phyloP scores from a whole-genome alignment of 345 rosid genomes.

The Carallia pectinifolia region DNA sequence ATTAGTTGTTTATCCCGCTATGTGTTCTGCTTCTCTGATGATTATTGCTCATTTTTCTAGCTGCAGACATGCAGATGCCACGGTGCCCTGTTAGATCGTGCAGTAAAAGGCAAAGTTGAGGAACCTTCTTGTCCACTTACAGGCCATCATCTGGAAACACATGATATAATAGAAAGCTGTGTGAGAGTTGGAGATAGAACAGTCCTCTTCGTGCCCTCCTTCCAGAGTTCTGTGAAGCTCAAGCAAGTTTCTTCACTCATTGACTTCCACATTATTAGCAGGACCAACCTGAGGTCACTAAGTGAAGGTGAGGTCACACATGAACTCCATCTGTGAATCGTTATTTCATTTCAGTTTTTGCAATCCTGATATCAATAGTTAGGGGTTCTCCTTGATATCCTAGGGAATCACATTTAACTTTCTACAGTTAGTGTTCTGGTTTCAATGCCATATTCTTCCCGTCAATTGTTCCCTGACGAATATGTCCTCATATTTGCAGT shows the following conservation, averaged over 20 bases:
- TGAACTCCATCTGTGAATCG: not conserved
- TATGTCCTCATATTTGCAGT: not conserved
- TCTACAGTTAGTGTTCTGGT: not conserved
- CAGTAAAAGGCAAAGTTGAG: slow-evolving; percentile 27
- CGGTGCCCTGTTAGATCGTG: slow-evolving; percentile 42
- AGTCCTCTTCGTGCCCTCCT: slow-evolving; percentile 57
- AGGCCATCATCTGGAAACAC: slow-evolving; percentile 38
- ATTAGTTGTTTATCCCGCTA: slow-evolving; percentile 16
- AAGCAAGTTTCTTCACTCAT: slow-evolving; percentile 50
- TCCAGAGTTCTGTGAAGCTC: slow-evolving; percentile 40
- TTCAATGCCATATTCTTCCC: not conserved
- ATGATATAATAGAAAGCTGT: slow-evolving; percentile 55
- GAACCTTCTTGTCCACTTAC: slow-evolving; percentile 53
- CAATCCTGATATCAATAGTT: not conserved
- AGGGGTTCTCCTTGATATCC: not conserved
- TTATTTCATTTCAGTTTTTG: slow-evolving; percentile 11
- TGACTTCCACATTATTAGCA: slow-evolving; percentile 58
- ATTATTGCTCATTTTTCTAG: slow-evolving; percentile 10
- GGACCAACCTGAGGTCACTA: slow-evolving; percentile 63
- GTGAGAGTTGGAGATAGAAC: slow-evolving; percentile 64
- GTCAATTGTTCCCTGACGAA: not conserved
- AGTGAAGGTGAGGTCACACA: slow-evolving; percentile 61
- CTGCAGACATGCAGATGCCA: slow-evolving; percentile 81
- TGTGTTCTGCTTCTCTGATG: not conserved
- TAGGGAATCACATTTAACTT: not conserved